phyloP scores from a whole-genome alignment of 331 rosid species.

The Spiraea crenata region DNA sequence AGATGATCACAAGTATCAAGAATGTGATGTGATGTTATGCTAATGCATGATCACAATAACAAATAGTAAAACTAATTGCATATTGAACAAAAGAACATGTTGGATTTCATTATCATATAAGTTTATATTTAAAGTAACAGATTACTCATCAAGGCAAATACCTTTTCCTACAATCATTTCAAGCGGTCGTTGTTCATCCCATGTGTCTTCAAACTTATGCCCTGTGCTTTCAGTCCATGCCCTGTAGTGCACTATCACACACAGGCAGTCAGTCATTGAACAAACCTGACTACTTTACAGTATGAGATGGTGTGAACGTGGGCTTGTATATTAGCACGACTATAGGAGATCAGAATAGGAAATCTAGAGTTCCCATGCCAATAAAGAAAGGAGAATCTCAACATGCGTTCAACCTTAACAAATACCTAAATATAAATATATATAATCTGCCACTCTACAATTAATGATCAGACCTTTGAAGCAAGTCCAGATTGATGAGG shows the following conservation, averaged over 20 bases:
- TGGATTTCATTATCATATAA: not conserved
- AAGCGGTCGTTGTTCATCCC: conserved; percentile 73
- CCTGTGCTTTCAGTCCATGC: conserved; percentile 82
- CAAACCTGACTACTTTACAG: not conserved
- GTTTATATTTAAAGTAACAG: not conserved
- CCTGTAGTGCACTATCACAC: conserved; percentile 69
- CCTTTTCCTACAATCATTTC: conserved; percentile 92
- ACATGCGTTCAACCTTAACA: no score
- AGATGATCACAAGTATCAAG: not conserved
- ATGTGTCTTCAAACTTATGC: conserved; percentile 94
- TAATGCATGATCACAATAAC: not conserved
- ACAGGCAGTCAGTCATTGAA: conserved; percentile 11
- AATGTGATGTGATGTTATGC: not conserved
- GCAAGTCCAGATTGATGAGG: no score
- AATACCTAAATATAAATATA: no score
- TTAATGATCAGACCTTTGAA: no score
- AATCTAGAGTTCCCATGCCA: no score
- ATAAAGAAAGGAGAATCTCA: no score
- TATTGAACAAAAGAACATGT: not conserved
- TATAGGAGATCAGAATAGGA: no score
- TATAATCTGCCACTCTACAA: no score
- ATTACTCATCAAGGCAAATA: conserved; percentile 21
- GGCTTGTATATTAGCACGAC: no score
- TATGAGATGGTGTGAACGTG: not conserved
- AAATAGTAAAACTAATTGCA: conserved; percentile 3